Evolutionary conservation across 208 protist genomes (phyloP).

Genomic region (Acanthamoeba lenticulata): DNA sequence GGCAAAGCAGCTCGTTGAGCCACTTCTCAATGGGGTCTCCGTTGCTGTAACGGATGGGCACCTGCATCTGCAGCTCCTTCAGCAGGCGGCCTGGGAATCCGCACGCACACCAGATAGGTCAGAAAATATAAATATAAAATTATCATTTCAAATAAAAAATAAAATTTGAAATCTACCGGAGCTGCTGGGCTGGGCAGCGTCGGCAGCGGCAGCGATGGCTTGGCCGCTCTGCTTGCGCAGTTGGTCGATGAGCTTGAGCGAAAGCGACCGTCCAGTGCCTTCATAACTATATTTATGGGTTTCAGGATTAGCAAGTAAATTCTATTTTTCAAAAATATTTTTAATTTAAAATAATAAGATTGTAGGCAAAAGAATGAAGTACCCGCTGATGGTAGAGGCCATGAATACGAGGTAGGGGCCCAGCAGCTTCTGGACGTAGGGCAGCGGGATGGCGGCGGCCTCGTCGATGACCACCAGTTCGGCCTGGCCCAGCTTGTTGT

Average conservation of each 20-base stretch:
- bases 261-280: slow-evolving; percentile 96
- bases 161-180: not conserved
- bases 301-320: not conserved
- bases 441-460: slow-evolving; percentile 99
- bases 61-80: slow-evolving; percentile 94
- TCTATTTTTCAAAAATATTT: no score
- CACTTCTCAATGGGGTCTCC: slow-evolving; percentile 92
- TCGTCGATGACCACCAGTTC: slow-evolving; percentile 99
- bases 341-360: not conserved
- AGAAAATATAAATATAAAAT: not conserved
- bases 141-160: not conserved
- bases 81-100: slow-evolving; percentile 86
- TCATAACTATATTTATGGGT: slow-evolving; percentile 82
- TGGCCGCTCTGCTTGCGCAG: slow-evolving; percentile 89
- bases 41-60: slow-evolving; percentile 98
- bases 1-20: slow-evolving; percentile 98
- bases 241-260: slow-evolving; percentile 99
- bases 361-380: not conserved
- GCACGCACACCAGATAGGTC: not conserved
- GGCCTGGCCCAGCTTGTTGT: slow-evolving; percentile 93
- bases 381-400: slow-evolving; percentile 99
- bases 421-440: slow-evolving; percentile 96
- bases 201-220: not conserved
- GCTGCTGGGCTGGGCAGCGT: not conserved
- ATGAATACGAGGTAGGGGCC: slow-evolving; percentile 99